Conservation (phyloP, 1,139 yeast species). For the Sugiyamaella xylanicola region DNA sequence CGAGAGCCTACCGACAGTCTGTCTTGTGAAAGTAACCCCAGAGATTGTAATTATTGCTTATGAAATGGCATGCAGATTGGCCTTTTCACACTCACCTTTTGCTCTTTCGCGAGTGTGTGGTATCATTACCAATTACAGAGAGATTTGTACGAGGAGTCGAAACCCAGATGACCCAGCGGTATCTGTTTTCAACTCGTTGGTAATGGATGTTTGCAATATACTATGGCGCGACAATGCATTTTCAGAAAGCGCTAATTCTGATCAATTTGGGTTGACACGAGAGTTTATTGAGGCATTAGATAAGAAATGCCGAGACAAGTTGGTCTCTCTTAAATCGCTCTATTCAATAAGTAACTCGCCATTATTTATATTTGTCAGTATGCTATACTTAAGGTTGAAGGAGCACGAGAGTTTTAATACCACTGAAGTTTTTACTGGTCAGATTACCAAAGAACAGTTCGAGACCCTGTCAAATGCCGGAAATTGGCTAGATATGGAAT, state of each 20-base stretch:
- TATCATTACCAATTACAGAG: conserved; percentile 51
- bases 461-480: conserved; percentile 18
- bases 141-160: conserved; percentile 29
- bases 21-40: conserved; percentile 32
- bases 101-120: conserved; percentile 53
- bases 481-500: conserved; percentile 25
- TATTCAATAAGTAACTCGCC: conserved; percentile 62
- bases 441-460: conserved; percentile 34
- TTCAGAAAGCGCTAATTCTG: conserved; percentile 7
- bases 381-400: conserved; percentile 49
- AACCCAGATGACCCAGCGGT: conserved; percentile 37
- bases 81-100: conserved; percentile 49
- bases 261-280: conserved; percentile 8
- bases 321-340: conserved; percentile 41
- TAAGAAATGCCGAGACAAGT: neutral
- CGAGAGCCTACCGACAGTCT: conserved; percentile 33
- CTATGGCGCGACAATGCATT: conserved; percentile 48
- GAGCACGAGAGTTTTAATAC: conserved; percentile 48
- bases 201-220: conserved; percentile 62
- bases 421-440: conserved; percentile 50
- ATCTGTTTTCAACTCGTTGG: conserved; percentile 53
- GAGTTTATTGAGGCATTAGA: conserved; percentile 11
- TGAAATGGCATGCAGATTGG: conserved; percentile 43
- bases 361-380: conserved; percentile 52
- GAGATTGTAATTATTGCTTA: conserved; percentile 47